Base-by-base conservation (phyloP, 352 stramenopile genomes). In the Globisporangium orthogonon region DNA sequence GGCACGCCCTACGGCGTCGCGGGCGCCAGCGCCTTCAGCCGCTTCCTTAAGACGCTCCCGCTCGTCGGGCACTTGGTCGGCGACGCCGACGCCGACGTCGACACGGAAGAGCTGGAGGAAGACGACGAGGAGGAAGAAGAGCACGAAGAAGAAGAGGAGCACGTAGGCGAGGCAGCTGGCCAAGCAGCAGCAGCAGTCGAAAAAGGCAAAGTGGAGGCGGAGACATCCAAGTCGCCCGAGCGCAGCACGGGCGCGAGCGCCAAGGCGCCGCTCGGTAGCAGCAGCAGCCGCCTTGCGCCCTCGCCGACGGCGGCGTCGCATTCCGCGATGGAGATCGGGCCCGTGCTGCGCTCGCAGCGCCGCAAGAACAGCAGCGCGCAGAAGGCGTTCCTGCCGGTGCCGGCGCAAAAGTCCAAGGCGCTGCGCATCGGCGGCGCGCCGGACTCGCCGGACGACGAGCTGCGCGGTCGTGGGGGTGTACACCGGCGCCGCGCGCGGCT, bases 41-140 rank as follows among this genome's bases (percentile, higher is more conserved):
- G 78, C 1, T 54, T 89, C 6, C 73, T 86, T 31, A 86, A 78
- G 46, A 83, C 78, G 52, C 64, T 91, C n/a, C 81, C 81, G 43
- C 63, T 91, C 5, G 71, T 88, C 14, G 72, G 69, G 39, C 82
- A 83, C 48, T 49, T 85, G 10, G 67, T 86, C 30, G 63, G 56
- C 13, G 73, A 83, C 11, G 61, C 78, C 11, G 69, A 73, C 1
- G 58, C 71, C 7, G 65, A 64, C 11, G 54, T 41, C 43, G 28
- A 63, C 35, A 40, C 47, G 55, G 75, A 41, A 40, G 59, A 30
- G 54, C 60, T 23, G 9, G 62, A 77, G 7, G 62, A 78, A 0
- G 53, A 62, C 3, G 59, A 69, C 31, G 43, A 66, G 15, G 53
- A 33, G 7, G 31, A 17, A 3, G 28, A 7, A 0, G 33, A 14